phyloP scores from a whole-genome alignment of 352 stramenopile genomes.

The Globisporangium acanthophoron region DNA sequence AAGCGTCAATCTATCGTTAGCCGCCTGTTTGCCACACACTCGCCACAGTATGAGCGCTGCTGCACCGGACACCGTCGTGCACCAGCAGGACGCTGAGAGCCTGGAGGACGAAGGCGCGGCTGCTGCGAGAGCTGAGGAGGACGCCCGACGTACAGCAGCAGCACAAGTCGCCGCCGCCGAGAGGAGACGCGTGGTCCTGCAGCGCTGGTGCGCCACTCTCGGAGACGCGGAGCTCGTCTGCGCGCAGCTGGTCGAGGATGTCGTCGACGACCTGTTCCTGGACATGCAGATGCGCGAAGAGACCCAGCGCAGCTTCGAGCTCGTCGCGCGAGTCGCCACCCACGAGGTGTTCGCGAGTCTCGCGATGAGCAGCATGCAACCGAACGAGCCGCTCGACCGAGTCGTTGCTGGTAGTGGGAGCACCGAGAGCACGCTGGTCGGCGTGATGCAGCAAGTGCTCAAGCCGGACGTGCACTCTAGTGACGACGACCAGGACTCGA shows the following conservation, averaged over 20 bases:
- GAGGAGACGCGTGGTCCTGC: constrained; percentile 2
- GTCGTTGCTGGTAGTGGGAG: neutral
- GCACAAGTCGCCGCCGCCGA: neutral
- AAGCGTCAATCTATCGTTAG: no score
- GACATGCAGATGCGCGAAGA: constrained; percentile 36
- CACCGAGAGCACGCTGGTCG: neutral
- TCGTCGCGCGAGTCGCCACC: constrained; percentile 16
- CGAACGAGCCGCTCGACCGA: constrained; percentile 21
- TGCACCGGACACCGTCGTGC: neutral
- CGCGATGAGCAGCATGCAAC: constrained; percentile 14
- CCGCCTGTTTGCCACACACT: no score
- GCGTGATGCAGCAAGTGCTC: constrained; percentile 12
- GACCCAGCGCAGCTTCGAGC: constrained; percentile 22
- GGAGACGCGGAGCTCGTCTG: constrained; percentile 32
- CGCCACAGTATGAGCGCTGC: constrained; percentile 7
- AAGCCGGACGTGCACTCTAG: neutral
- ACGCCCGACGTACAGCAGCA: neutral
- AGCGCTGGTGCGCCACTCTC: constrained; percentile 11
- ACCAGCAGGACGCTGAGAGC: neutral
- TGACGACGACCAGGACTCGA: neutral
- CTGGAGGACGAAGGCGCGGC: neutral
- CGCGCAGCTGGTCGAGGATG: constrained; percentile 24
- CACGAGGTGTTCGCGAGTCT: constrained; percentile 20
- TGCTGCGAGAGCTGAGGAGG: neutral
- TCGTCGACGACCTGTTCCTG: constrained; percentile 36